Evolutionary conservation across 2,329 filamentous ascomycete genomes (phyloP).

Genomic region (Beauveria sp.): DNA sequence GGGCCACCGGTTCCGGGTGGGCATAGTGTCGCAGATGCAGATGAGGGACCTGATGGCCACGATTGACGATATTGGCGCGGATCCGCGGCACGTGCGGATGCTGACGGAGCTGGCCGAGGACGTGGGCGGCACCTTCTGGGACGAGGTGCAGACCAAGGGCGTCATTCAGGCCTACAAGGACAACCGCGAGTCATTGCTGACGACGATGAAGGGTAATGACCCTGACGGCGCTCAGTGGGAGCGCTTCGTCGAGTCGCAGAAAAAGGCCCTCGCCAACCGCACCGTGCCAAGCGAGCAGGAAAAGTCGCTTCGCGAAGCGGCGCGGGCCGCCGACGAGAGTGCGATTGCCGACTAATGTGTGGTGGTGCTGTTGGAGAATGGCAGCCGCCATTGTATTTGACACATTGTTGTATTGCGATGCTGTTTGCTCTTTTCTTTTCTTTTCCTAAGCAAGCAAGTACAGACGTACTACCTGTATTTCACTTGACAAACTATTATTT

Average conservation of each 20-base stretch:
- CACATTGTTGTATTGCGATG: not conserved
- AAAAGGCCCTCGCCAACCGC: conserved; percentile 50
- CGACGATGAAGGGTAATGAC: conserved; percentile 50
- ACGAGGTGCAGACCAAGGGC: conserved; percentile 49
- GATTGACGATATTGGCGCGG: conserved; percentile 41
- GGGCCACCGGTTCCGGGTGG: conserved; percentile 49
- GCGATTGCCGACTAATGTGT: conserved; percentile 32
- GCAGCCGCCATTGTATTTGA: not conserved
- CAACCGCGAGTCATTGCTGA: conserved; percentile 42
- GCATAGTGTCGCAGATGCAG: conserved; percentile 45
- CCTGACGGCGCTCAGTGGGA: conserved; percentile 52
- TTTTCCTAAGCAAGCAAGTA: not conserved
- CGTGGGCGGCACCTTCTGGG: conserved; percentile 51
- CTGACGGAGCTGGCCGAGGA: conserved; percentile 58
- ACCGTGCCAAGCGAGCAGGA: conserved; percentile 24
- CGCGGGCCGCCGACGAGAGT: conserved; percentile 27
- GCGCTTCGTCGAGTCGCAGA: conserved; percentile 53
- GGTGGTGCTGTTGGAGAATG: not conserved
- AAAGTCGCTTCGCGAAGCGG: conserved; percentile 13
- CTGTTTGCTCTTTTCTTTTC: not conserved
- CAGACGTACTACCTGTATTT: not conserved
- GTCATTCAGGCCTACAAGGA: conserved; percentile 55
- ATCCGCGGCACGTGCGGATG: conserved; percentile 43
- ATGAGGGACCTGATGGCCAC: conserved; percentile 38
- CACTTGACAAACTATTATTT: not conserved